Evolutionary conservation across 495 filamentous ascomycete species (phyloP).

Genomic region (Barbatosphaeria neglecta): DNA sequence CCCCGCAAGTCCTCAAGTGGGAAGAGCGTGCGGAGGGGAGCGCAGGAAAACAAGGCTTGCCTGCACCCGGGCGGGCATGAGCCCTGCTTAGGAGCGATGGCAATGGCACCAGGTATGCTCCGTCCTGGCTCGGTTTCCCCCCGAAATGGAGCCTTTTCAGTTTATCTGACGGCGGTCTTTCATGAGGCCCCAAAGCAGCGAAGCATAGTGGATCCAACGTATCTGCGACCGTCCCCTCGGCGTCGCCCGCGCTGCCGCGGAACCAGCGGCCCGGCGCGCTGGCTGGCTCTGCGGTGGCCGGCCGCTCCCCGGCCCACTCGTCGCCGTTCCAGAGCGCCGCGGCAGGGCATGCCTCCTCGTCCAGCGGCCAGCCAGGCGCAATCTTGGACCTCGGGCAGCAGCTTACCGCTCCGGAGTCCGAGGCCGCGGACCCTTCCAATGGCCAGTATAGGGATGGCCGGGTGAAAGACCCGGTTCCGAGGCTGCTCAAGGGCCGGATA

Average conservation of each 20-base stretch:
- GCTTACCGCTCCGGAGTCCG: neutral
- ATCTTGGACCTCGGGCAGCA: neutral
- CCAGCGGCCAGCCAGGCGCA: neutral
- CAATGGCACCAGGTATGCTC: neutral
- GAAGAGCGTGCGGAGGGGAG: neutral
- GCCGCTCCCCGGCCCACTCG: neutral
- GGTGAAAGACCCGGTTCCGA: conserved; percentile 45
- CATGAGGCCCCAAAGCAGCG: neutral
- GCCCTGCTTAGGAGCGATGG: neutral
- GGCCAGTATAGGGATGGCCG: conserved; percentile 33
- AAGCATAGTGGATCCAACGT: neutral
- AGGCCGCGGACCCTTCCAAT: conserved; percentile 10
- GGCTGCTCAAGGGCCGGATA: conserved; percentile 46
- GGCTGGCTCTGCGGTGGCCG: neutral
- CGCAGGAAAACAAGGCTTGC: neutral
- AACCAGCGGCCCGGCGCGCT: neutral
- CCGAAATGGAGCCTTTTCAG: neutral
- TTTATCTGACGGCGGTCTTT: neutral
- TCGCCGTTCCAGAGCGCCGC: neutral
- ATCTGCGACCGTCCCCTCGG: neutral
- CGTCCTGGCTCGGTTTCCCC: neutral
- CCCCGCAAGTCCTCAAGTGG: neutral
- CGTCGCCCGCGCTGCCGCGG: neutral
- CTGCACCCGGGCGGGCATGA: neutral
- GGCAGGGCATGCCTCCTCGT: neutral